A percentile compares a stretch with the other conserved stretches of the same genome.
Evolutionary conservation across 2,329 filamentous ascomycete genomes (phyloP).

Genomic region (Cordyceps javanica): DNA sequence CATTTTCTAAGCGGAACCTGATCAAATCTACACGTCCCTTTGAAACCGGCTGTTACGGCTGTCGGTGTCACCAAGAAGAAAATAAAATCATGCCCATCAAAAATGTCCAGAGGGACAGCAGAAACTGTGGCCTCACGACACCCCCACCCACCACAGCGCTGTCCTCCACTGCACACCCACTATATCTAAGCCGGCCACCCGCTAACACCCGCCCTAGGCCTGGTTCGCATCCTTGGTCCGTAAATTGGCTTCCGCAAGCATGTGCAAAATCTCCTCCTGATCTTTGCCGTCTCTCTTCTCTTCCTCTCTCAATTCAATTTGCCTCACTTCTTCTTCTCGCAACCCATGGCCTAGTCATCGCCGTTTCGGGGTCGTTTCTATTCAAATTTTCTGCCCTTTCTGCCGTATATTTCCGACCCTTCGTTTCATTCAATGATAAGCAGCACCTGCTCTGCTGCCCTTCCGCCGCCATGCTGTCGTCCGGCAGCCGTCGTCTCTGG

Average conservation of each 20-base stretch:
- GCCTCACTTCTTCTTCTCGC: background rate
- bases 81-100: no score
- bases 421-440: slow-evolving; percentile 1
- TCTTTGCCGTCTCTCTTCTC: background rate
- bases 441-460: background rate
- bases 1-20: no score
- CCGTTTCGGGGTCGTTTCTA: background rate
- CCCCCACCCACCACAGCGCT: background rate
- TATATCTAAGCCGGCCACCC: background rate
- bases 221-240: background rate
- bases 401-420: background rate
- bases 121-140: background rate
- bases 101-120: no score
- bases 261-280: slow-evolving; percentile 12
- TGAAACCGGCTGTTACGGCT: no score
- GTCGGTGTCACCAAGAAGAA: no score
- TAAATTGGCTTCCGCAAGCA: background rate
- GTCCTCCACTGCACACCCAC: background rate
- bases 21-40: no score
- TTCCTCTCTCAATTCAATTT: no score
- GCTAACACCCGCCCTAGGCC: background rate
- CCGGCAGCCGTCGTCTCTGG: slow-evolving; percentile 10
- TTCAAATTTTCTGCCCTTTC: background rate
- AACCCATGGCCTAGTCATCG: background rate
- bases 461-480: slow-evolving; percentile 8